Base-by-base conservation (phyloP, 352 stramenopile genomes). In the Phytophthora citrophthora region DNA sequence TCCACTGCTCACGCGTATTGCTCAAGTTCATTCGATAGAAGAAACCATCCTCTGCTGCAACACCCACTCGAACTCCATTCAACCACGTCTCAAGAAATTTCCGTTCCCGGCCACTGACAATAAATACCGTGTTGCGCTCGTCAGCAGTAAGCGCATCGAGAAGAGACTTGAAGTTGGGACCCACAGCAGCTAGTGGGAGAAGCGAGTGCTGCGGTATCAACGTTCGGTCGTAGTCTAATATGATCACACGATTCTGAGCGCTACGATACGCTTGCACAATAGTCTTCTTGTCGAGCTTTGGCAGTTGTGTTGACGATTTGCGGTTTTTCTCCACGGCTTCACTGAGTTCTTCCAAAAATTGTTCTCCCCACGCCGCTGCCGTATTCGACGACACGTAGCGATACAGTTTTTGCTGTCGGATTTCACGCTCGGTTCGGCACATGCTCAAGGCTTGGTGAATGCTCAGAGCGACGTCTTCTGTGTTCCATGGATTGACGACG, bases 1-100 rank as follows among this genome's bases (percentile, higher is more conserved):
- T 93, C 83, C 83, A 93, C 20, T 79, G 71, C 61, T 93, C 83
- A 2, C 71, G 77, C 18, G 81, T 72, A 36, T 93, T 93, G 10
- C 74, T 72, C 47, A 93, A 44, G 48, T 91, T 90, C 81, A 93
- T 93, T 15, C 83, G 81, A 64, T 92, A 92, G 52, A 92, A 92
- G 47, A 88, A 92, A 0, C 83, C 83, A 31, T 92, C 83, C 61
- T 92, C 83, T 4, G 83, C 83, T 29, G 83, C 83, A n/a, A 92
- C 81, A 24, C 83, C 83, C 10, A 92, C 81, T 0, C 83, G 77
- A 20, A 92, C 77, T 2, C 81, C 81, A 29, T 88, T 83, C 39
- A 96, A 66, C 89, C 89, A 96, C 38, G 86, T 95, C 56, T 96
- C 89, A n/a, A 97, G 76, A 46, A 97, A 97, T 56, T 93, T 92